Base-by-base conservation (phyloP, 2,329 filamentous ascomycete genomes). In the Polytolypa hystricis region DNA sequence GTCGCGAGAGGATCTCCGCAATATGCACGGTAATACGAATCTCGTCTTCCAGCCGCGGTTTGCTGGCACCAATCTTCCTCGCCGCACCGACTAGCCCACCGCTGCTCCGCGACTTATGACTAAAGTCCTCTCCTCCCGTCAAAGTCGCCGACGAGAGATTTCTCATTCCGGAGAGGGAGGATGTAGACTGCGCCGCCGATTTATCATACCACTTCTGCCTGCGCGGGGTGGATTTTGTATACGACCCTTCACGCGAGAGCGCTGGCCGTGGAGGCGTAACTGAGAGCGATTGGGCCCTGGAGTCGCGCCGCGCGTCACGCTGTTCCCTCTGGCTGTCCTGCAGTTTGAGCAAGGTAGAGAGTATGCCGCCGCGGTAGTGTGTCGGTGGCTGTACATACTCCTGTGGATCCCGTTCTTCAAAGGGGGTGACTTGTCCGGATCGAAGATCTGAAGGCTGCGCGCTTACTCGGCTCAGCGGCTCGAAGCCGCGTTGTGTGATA, bases 261-360 rank as follows among this genome's bases (percentile, higher is more conserved):
- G 52, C 52, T n/a, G n/a, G n/a, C n/a, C n/a, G n/a, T 47, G 4
- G 28, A 25, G 21, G 21, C 7, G 21, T 7, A n/a, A 25, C 7
- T 7, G 21, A 25, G 21, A 25, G 21, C 7, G 21, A 25, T 25
- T 25, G 21, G 21, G 21, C 21, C 7, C 7, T 25, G 7, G 21
- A 25, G n/a, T 7, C 7, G n/a, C 21, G 21, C n/a, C n/a, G n/a
- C n/a, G n/a, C n/a, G 7, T 25, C 21, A 25, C 21, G 39, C 45
- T 53, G 41, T 46, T 47, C 40, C 49, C 47, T 46, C 48, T 67
- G 64, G 42, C 73, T 64, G 40, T 75, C 70, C 50, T 84, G 79
- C 7, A 86, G 66, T 55, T 79, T 83, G 33, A 91, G 63, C 0
- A 93, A 63, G 0, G 77, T 79, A 2, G 79, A 77, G 1, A 93